Base-by-base conservation (phyloP, 331 rosid species). In the Arachis monticola region DNA sequence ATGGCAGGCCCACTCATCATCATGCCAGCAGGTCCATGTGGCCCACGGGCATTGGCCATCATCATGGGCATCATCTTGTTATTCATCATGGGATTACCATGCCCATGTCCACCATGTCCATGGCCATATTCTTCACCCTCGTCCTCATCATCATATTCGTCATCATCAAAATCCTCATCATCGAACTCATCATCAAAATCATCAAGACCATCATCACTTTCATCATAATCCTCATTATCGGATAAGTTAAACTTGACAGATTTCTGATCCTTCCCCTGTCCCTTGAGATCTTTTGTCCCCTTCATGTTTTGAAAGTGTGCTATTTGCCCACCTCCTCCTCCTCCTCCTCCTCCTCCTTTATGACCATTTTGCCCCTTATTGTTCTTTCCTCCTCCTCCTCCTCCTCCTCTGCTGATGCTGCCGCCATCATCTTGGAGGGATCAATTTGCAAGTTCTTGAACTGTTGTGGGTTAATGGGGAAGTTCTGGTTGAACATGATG, bases 231-330 rank as follows among this genome's bases (percentile, higher is more conserved):
- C 5, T 87, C 92, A 1, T 87, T 92, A 6, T 80, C 93, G n/a
- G 83, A 83, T 48, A 86, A 27, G 77, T 70, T 83, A 81, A 94
- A 94, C 79, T 78, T 90, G 61, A 92, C 99, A 76, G 92, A 82
- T 61, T 91, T 94, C 78, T 94, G 88, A 32, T 80, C 83, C 74
- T 87, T 92, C 11, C 69, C 59, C 0, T 77, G 82, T 42, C 40
- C 63, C 75, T 84, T 80, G 62, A 72, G 70, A 70, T 75, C 88
- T 78, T 64, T 86, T 53, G 56, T 64, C 11, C 88, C 91, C 35
- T 86, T 87, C 0, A 47, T 8, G 69, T 79, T 80, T 47, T 85
- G 95, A 41, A 81, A 87, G 9, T 85, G 87, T 38, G 81, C 47
- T 70, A 60, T 70, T 56, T 88, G 90, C 51, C 72, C 89, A 10